Base-by-base conservation (phyloP, 169 alveolate species). In the Cryptosporidium ubiquitum region DNA sequence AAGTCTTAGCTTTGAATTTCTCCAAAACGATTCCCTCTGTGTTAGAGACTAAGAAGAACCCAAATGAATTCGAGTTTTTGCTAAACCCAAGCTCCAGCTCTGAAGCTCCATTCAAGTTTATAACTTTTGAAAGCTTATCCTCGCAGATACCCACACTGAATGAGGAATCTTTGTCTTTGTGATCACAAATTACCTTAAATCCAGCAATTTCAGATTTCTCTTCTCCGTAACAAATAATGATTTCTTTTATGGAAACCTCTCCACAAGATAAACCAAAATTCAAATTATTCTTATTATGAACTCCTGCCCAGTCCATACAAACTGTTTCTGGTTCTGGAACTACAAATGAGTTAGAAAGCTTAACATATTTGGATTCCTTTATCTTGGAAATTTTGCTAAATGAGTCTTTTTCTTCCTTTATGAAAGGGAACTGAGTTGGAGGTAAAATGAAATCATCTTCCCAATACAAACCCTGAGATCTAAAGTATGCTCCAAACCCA, bases 391-490 rank as follows among this genome's bases (percentile, higher is more conserved):
- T 58, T 58, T 29, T 29, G 9, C n/a, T 61, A 52, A 57, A 57
- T n/a, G n/a, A 18, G 73, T 9, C 29, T 26, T 29, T 42, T 35
- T 69, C 39, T n/a, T 69, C 71, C 20, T 64, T 64, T 6, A 64
- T 64, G 23, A 64, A 64, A 23, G 61, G 61, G n/a, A 69, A 42
- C 14, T 69, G 57, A 33, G 89, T 79, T 33, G 73, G 68, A 26
- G 73, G 79, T 16, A 79, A 79, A 58, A 61, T 64, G n/a, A 60
- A 40, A n/a, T 40, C 68, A 9, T 74, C 26, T 12, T 61, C 69
- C 89, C 89, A 79, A 42, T 79, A 61, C 33, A 79, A 42, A 10
- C 89, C 89, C 20, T 79, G 89, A 5, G 89, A 79, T 52, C 42
- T 40, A 79, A 79, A 79, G 40, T 61, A 79, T 12, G 79, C 89